Conservation (phyloP, 495 filamentous ascomycete genomes). For the Letharia lupina region DNA sequence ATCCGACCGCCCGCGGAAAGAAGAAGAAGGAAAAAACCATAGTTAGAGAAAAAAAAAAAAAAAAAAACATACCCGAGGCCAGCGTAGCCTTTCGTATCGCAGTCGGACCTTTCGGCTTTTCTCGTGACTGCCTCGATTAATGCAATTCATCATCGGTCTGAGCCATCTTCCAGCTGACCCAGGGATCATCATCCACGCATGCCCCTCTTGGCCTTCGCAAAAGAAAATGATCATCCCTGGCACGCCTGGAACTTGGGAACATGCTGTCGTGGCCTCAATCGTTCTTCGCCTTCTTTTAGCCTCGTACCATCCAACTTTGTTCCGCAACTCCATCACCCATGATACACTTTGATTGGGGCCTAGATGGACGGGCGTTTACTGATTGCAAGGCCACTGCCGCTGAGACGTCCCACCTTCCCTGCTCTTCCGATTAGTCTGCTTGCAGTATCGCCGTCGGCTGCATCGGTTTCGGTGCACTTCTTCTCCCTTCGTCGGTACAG, state of each 20-base stretch:
- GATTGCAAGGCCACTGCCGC: conserved; percentile 13
- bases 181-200: conserved; percentile 17
- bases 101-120: conserved; percentile 18
- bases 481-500: conserved; percentile 8
- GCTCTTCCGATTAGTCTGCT: conserved; percentile 18
- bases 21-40: not conserved
- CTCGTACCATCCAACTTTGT: conserved; percentile 7
- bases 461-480: conserved; percentile 5
- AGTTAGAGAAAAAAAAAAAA: not conserved
- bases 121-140: conserved; percentile 7
- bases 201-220: conserved; percentile 8
- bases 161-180: conserved; percentile 12
- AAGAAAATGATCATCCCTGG: not conserved
- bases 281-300: not conserved
- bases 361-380: conserved; percentile 18
- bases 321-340: conserved; percentile 9
- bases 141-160: conserved; percentile 6
- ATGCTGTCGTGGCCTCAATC: conserved; percentile 17
- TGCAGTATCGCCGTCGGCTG: conserved; percentile 16
- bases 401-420: conserved; percentile 10
- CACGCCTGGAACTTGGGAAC: conserved; percentile 4
- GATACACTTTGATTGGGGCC: conserved; percentile 9
- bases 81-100: conserved; percentile 5
- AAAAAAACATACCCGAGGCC: not conserved
- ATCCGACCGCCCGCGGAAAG: conserved; percentile 12